Conservation (phyloP, 352 stramenopile species). For the Pythium volutum region DNA sequence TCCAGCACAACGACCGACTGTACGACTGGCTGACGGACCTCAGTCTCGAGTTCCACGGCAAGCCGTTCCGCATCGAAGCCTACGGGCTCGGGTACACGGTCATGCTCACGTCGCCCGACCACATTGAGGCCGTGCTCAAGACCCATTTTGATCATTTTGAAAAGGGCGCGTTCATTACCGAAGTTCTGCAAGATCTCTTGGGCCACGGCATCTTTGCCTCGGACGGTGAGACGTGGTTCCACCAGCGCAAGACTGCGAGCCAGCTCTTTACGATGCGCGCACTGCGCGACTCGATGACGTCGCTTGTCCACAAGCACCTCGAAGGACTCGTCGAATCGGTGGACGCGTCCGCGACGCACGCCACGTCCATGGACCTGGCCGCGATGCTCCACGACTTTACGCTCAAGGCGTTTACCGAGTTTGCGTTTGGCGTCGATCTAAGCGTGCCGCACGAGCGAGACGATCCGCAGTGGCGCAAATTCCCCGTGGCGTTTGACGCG, state of each 20-base stretch:
- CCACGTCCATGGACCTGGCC: conserved; percentile 34
- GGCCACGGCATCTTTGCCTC: conserved; percentile 66
- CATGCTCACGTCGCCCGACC: conserved; percentile 21
- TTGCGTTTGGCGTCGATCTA: conserved; percentile 63
- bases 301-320: conserved; percentile 29
- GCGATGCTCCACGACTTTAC: conserved; percentile 52
- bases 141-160: conserved; percentile 66
- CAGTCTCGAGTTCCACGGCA: conserved; percentile 13
- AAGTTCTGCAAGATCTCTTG: conserved; percentile 43
- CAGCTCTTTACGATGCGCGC: conserved; percentile 71
- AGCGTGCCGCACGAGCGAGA: conserved; percentile 28
- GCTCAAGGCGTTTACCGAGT: conserved; percentile 62
- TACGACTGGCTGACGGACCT: conserved; percentile 24
- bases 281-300: conserved; percentile 38
- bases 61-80: conserved; percentile 15
- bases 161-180: conserved; percentile 43
- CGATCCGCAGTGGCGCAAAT: conserved; percentile 30
- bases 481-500: conserved; percentile 52
- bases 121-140: conserved; percentile 49
- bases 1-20: conserved; percentile 5
- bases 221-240: conserved; percentile 53
- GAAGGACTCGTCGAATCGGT: conserved; percentile 28
- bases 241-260: conserved; percentile 78
- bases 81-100: conserved; percentile 12
- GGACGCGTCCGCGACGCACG: neutral